Evolutionary conservation across 345 rosid genomes (phyloP).

Genomic region (Luvunga scandens): DNA sequence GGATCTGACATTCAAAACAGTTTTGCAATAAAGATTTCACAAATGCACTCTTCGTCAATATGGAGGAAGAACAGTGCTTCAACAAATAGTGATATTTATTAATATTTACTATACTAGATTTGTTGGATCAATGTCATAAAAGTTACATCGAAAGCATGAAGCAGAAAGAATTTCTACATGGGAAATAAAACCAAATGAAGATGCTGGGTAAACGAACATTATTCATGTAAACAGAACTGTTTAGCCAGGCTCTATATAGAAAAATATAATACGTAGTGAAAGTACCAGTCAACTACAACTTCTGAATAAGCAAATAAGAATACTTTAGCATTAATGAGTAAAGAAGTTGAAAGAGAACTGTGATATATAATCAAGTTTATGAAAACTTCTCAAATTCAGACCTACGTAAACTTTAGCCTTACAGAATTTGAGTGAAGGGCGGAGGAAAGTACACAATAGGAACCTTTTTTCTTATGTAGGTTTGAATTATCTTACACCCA

Average conservation of each 20-base stretch:
- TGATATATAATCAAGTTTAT: neutral
- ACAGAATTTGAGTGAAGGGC: neutral
- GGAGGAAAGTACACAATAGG: neutral
- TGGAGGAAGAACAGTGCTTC: neutral
- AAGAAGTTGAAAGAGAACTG: neutral
- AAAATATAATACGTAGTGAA: neutral
- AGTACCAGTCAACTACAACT: neutral
- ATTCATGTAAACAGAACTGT: neutral
- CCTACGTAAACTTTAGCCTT: neutral
- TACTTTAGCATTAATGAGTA: neutral
- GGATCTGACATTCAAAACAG: neutral
- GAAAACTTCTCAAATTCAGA: neutral
- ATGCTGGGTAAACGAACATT: neutral
- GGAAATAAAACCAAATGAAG: neutral
- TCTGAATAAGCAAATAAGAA: neutral
- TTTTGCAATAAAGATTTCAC: neutral
- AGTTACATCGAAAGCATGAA: conserved; percentile 7
- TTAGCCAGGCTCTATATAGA: neutral
- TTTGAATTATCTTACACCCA: neutral
- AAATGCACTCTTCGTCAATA: neutral
- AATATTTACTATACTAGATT: neutral
- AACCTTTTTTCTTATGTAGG: neutral
- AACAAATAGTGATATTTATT: neutral
- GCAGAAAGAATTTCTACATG: neutral
- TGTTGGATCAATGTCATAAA: neutral